Evolutionary conservation across 768 basidiomycete genomes (phyloP).

Genomic region (Suillus ampliporus): DNA sequence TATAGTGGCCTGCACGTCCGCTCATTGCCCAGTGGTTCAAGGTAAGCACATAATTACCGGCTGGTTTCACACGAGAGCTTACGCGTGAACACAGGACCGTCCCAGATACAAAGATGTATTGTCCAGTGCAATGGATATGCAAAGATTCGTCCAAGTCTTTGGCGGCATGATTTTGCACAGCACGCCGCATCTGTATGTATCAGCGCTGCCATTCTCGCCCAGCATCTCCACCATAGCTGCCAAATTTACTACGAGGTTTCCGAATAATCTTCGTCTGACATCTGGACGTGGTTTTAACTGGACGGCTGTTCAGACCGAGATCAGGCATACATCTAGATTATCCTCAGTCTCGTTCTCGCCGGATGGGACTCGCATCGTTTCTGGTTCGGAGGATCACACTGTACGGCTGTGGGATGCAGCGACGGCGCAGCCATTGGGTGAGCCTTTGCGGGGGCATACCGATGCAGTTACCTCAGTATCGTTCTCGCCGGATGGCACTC

Average conservation of each 20-base stretch:
- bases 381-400: conserved; percentile 24
- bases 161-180: conserved; percentile 18
- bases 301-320: conserved; percentile 9
- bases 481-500: conserved; percentile 18
- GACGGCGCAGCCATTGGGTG: conserved; percentile 8
- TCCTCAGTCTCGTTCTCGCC: conserved; percentile 15
- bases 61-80: not conserved
- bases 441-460: conserved; percentile 15
- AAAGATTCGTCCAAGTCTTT: conserved; percentile 22
- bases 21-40: not conserved
- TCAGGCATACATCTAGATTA: not conserved
- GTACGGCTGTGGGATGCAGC: conserved; percentile 27
- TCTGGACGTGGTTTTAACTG: not conserved
- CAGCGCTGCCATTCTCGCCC: conserved; percentile 30
- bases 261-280: conserved; percentile 1
- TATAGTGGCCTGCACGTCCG: not conserved
- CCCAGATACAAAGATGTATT: not conserved
- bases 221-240: conserved; percentile 31
- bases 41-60: not conserved
- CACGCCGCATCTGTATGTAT: conserved; percentile 31
- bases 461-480: conserved; percentile 8
- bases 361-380: conserved; percentile 22
- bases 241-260: not conserved
- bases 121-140: conserved; percentile 12
- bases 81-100: not conserved